phyloP scores from a whole-genome alignment of 371 early-diverging fungal species.

The Lichtheimia hyalospora region DNA sequence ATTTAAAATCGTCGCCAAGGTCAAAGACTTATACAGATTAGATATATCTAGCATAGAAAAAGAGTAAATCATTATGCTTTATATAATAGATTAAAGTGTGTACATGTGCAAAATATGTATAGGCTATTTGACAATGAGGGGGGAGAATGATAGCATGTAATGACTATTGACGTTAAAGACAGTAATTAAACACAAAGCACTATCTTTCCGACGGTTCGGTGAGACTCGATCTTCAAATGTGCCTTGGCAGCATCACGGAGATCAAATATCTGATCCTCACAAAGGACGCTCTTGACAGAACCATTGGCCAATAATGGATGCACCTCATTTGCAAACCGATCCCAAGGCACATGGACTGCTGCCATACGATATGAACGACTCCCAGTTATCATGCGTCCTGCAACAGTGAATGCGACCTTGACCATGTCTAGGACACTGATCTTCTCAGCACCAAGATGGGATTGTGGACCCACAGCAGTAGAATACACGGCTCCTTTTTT shows the following conservation, averaged over 20 bases:
- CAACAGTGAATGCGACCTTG: constrained; percentile 5
- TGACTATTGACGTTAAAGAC: too few relatives aligned
- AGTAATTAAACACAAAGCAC: constrained; percentile 34
- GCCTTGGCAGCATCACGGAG: constrained; percentile 46
- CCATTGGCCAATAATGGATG: constrained; percentile 5
- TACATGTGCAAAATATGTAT: too few relatives aligned
- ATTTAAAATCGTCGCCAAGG: too few relatives aligned
- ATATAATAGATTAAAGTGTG: too few relatives aligned
- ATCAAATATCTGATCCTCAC: constrained; percentile 16
- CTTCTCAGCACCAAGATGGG: constrained; percentile 19
- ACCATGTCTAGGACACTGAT: constrained; percentile 14
- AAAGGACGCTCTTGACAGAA: constrained; percentile 10
- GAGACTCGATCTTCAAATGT: constrained; percentile 33
- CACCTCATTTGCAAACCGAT: constrained; percentile 1
- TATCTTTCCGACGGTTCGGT: constrained; percentile 55
- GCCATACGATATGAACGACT: constrained; percentile 13
- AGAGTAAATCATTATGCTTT: too few relatives aligned
- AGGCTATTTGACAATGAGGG: too few relatives aligned
- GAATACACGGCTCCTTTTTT: constrained; percentile 36
- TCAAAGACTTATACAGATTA: too few relatives aligned
- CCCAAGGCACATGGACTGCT: constrained; percentile 8
- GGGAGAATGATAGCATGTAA: too few relatives aligned
- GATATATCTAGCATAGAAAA: too few relatives aligned
- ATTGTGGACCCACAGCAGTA: constrained; percentile 46
- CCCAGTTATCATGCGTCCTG: constrained; percentile 13